These are phyloP conservation scores for Pseudozyma sp. DNA, from an alignment of 1,284 basidiomycete species.

Conservation along the genomic window DNA sequence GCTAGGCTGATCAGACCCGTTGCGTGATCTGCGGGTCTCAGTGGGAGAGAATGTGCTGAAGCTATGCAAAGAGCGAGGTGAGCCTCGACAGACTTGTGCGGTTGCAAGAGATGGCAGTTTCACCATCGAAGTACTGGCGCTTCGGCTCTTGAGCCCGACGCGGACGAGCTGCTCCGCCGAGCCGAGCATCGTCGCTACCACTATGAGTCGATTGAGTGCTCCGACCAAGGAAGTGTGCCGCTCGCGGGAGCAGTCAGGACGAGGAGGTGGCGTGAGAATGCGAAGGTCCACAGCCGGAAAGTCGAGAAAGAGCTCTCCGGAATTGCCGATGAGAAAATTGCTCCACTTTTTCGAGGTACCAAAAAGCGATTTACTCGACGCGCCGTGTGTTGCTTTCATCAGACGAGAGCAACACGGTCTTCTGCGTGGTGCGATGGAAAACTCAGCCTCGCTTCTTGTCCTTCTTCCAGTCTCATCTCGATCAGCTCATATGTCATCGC, in stretches of 20 bases:
- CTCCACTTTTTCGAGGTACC: conserved; percentile 11
- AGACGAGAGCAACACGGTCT: not conserved
- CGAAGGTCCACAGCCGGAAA: not conserved
- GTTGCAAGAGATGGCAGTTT: conserved; percentile 4
- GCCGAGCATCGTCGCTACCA: conserved; percentile 11
- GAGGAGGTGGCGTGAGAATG: conserved; percentile 1
- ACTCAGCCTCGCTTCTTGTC: not conserved
- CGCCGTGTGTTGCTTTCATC: not conserved
- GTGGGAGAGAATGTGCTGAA: conserved; percentile 12
- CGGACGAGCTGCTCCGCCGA: conserved; percentile 13
- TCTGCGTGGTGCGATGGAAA: not conserved
- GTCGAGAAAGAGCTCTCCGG: not conserved
- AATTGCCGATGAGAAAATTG: conserved; percentile 5
- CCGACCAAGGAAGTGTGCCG: too few species aligned
- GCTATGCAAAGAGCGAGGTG: not conserved
- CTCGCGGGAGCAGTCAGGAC: not conserved
- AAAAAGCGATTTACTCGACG: not conserved
- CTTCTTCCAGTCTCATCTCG: not conserved
- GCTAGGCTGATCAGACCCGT: not conserved
- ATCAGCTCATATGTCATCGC: too few species aligned
- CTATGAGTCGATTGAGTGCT: not conserved
- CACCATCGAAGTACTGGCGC: conserved; percentile 27
- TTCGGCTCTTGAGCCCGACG: conserved; percentile 11
- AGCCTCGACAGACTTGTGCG: not conserved
- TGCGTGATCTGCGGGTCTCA: conserved; percentile 5